These are phyloP conservation scores for Coccinonectria pachysandricola DNA, from an alignment of 2,329 filamentous ascomycete species.

Conservation along the genomic window DNA sequence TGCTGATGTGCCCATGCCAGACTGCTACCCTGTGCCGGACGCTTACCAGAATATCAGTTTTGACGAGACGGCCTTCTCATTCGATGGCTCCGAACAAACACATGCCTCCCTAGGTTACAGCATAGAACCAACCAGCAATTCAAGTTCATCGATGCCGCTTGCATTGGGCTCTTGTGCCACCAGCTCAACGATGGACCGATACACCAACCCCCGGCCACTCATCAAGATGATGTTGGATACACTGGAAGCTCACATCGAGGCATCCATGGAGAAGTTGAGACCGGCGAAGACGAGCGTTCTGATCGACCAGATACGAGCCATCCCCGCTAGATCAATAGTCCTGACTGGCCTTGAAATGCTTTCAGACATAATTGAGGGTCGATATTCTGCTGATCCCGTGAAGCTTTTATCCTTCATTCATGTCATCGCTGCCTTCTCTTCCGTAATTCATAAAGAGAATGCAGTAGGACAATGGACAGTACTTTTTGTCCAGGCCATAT, in stretches of 20 bases:
- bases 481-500: conserved; percentile 37
- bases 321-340: conserved; percentile 30
- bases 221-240: conserved; percentile 35
- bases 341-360: conserved; percentile 32
- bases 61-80: conserved; percentile 27
- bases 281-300: conserved; percentile 31
- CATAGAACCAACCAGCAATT: too few species aligned
- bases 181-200: conserved; percentile 17
- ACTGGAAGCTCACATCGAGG: conserved; percentile 34
- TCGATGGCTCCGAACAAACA: conserved; percentile 23
- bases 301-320: conserved; percentile 28
- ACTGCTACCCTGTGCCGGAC: conserved; percentile 19
- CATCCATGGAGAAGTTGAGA: conserved; percentile 33
- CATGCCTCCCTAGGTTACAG: too few species aligned
- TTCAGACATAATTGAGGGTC: conserved; percentile 28
- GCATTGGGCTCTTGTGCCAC: conserved; percentile 7
- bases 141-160: conserved; percentile 13
- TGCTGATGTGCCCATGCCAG: conserved; percentile 29
- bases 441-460: conserved; percentile 34
- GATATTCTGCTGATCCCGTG: conserved; percentile 27
- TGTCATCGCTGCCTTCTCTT: conserved; percentile 38
- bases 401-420: conserved; percentile 42
- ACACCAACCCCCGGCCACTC: conserved; percentile 21
- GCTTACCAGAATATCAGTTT: conserved; percentile 19
- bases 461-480: conserved; percentile 24